phyloP scores from a whole-genome alignment of 495 filamentous ascomycete species.

The Entonaema liquescens region DNA sequence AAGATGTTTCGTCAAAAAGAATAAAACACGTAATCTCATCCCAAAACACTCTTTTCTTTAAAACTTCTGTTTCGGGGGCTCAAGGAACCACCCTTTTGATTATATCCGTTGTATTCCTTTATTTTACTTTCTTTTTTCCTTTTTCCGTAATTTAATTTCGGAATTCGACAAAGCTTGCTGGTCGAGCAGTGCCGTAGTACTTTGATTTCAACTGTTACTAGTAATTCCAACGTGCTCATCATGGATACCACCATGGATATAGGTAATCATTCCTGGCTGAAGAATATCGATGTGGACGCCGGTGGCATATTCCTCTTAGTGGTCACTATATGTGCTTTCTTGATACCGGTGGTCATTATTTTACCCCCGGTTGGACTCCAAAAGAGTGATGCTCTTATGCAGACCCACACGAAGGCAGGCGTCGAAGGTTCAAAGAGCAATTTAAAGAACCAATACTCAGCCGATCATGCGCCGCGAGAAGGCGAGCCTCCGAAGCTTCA shows the following conservation, averaged over 20 bases:
- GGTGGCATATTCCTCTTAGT: constrained; percentile 52
- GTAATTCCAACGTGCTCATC: constrained; percentile 19
- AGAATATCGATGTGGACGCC: constrained; percentile 40
- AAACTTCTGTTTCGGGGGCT: constrained; percentile 5
- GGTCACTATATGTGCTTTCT: constrained; percentile 57
- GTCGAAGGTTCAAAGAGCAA: constrained; percentile 52
- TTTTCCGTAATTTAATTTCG: not conserved
- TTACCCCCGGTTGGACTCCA: constrained; percentile 56
- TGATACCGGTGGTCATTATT: constrained; percentile 57
- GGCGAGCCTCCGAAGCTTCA: constrained; percentile 62
- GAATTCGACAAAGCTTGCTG: constrained; percentile 33
- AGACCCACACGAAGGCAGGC: constrained; percentile 55
- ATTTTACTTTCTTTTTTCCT: constrained; percentile 7
- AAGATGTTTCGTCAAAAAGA: constrained; percentile 32
- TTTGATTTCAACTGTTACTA: constrained; percentile 11
- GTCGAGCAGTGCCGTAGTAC: constrained; percentile 30
- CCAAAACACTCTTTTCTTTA: constrained; percentile 12
- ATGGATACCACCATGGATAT: constrained; percentile 19
- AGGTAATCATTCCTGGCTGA: constrained; percentile 11
- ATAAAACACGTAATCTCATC: constrained; percentile 23
- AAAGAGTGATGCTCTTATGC: constrained; percentile 57
- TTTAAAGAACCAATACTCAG: constrained; percentile 50
- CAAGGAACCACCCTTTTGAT: not conserved
- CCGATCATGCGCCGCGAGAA: constrained; percentile 48
- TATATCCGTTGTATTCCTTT: constrained; percentile 4